These are phyloP conservation scores for Hemileccinum rubropunctum DNA, from an alignment of 768 basidiomycete genomes.

Conservation along the genomic window DNA sequence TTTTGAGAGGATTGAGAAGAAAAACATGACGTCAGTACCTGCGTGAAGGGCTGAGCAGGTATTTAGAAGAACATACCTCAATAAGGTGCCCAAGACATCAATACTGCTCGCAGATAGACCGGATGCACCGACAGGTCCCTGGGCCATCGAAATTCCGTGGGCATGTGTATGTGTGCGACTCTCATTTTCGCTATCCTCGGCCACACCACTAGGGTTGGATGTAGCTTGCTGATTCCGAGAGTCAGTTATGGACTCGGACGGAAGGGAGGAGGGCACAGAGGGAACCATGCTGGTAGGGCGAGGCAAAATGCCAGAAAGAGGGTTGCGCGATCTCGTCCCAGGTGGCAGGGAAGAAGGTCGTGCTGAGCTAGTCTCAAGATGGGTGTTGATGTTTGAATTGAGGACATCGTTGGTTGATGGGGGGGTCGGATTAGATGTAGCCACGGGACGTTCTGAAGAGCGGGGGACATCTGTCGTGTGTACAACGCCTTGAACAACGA, in stretches of 20 bases:
- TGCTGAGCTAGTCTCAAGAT: constrained; percentile 4
- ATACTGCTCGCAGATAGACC: constrained; percentile 70
- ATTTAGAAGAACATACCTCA: constrained; percentile 51
- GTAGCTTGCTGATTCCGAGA: constrained; percentile 4
- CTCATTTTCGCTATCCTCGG: constrained; percentile 17
- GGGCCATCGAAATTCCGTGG: constrained; percentile 25
- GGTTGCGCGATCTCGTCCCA: constrained; percentile 31
- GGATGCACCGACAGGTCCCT: constrained; percentile 29
- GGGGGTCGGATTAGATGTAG: constrained; percentile 9
- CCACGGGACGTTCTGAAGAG: constrained; percentile 21
- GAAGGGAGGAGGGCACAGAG: constrained; percentile 8
- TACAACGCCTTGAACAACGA: constrained; percentile 81
- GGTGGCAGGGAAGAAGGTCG: constrained; percentile 26
- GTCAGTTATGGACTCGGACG: constrained; percentile 5
- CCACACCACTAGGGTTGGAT: background rate
- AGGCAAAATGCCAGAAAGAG: constrained; percentile 39
- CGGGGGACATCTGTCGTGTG: constrained; percentile 69
- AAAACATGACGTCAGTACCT: background rate
- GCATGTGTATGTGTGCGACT: constrained; percentile 12
- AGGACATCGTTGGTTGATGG: constrained; percentile 2
- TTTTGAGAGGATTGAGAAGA: background rate
- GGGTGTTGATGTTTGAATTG: constrained; percentile 6
- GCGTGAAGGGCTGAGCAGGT: background rate
- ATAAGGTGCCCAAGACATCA: constrained; percentile 77
- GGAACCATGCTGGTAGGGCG: constrained; percentile 35